Evolutionary conservation across 164 flowering plant species (phyloP).

Genomic region (Liriodendron chinense): DNA sequence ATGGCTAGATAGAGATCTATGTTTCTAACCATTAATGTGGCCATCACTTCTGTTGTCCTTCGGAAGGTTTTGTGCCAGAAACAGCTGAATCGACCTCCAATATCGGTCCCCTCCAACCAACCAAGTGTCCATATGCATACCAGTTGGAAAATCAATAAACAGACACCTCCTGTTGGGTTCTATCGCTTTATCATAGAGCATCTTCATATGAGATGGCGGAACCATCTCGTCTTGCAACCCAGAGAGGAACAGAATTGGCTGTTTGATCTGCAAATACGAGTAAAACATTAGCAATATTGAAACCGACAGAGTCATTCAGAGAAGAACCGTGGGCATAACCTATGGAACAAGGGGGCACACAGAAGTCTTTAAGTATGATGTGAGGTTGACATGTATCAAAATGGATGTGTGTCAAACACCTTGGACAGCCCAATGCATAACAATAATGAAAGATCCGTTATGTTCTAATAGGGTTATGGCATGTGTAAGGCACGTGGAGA

Average conservation of each 20-base stretch:
- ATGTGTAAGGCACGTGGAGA: no score
- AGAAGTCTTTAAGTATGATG: no score
- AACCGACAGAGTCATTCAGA: background rate
- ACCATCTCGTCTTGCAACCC: slow-evolving; percentile 99
- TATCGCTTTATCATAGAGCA: slow-evolving; percentile 89
- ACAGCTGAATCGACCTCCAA: slow-evolving; percentile 75
- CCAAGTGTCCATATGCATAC: slow-evolving; percentile 99
- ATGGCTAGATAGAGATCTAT: background rate
- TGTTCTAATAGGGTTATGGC: no score
- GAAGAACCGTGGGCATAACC: background rate
- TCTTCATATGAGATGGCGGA: slow-evolving; percentile 87
- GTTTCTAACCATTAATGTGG: slow-evolving; percentile 5
- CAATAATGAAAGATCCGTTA: no score
- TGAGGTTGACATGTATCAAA: no score
- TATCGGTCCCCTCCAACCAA: slow-evolving; percentile 86
- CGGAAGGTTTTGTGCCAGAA: slow-evolving; percentile 56
- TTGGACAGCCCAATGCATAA: no score
- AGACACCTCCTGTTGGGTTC: slow-evolving; percentile 50
- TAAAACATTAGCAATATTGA: background rate
- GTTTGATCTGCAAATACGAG: slow-evolving; percentile 57
- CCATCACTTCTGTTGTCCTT: slow-evolving; percentile 36
- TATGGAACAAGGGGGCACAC: no score
- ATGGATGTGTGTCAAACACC: no score
- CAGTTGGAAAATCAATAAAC: slow-evolving; percentile 86
- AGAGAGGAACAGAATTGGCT: slow-evolving; percentile 88